A percentile compares a stretch with the other conserved stretches of the same genome.
These are phyloP conservation scores for Periconia sp. DNA, from an alignment of 2,329 filamentous ascomycete species.

Conservation along the genomic window DNA sequence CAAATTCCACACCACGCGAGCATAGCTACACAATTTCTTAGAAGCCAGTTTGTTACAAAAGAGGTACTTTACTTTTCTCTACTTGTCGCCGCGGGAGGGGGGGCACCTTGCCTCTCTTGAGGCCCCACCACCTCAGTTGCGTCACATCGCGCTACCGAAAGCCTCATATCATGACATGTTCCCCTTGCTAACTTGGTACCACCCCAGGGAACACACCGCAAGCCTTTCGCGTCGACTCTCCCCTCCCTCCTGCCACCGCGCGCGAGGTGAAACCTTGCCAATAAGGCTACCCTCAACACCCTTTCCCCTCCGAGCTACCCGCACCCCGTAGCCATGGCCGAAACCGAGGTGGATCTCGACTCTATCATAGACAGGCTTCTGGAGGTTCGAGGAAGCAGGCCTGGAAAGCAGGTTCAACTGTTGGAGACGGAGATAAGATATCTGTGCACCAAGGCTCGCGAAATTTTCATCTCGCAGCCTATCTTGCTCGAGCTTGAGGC, in stretches of 20 bases:
- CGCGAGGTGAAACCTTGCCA: conserved; percentile 40
- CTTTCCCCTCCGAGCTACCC: conserved; percentile 24
- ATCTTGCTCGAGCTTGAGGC: conserved; percentile 97
- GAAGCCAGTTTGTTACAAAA: conserved; percentile 22
- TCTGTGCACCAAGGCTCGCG: conserved; percentile 96
- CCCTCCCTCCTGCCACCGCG: conserved; percentile 21
- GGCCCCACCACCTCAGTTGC: conserved; percentile 10
- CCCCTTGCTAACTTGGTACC: conserved; percentile 21
- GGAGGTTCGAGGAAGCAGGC: conserved; percentile 95
- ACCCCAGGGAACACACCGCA: conserved; percentile 20
- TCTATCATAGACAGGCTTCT: conserved; percentile 98
- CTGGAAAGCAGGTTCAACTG: conserved; percentile 97
- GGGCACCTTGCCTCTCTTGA: conserved; percentile 2
- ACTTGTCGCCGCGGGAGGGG: not conserved
- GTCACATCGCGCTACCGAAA: conserved; percentile 12
- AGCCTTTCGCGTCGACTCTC: conserved; percentile 28
- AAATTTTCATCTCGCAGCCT: conserved; percentile 99
- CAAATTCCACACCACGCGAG: conserved; percentile 33
- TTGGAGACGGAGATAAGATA: conserved; percentile 94
- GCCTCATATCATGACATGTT: conserved; percentile 4
- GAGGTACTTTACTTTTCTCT: conserved; percentile 31
- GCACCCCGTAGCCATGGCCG: conserved; percentile 63
- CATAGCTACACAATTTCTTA: conserved; percentile 20
- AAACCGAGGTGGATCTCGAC: conserved; percentile 95
- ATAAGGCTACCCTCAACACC: conserved; percentile 14